These are phyloP conservation scores for carrot (Daucus carota) DNA, from an alignment of 129 eudicot species.

Conservation along the genomic window DH1_v3.0 NC_030383.2:46943501-46944000, in stretches of 20 bases:
- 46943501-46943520: too few species aligned
- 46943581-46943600: not conserved
- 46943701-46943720: slow-evolving; percentile 93
- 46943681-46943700: slow-evolving; percentile 42
- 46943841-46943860: not conserved
- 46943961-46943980: not conserved
- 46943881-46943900: not conserved
- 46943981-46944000: not conserved
- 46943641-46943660: not conserved
- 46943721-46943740: slow-evolving; percentile 98
- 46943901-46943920: not conserved
- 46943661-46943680: not conserved
- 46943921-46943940: not conserved
- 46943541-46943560: not conserved
- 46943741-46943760: slow-evolving; percentile 76
- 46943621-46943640: not conserved
- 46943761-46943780: slow-evolving; percentile 65
- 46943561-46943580: not conserved
- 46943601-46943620: not conserved
- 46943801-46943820: not conserved
- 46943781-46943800: not conserved
- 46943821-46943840: not conserved
- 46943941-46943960: not conserved
- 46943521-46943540: not conserved
- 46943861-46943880: too few species aligned